Evolutionary conservation across 495 filamentous ascomycete species (phyloP), one percentile per base, ranked within the genome.

Genomic region (Hyaloscypha finlandica): DNA sequence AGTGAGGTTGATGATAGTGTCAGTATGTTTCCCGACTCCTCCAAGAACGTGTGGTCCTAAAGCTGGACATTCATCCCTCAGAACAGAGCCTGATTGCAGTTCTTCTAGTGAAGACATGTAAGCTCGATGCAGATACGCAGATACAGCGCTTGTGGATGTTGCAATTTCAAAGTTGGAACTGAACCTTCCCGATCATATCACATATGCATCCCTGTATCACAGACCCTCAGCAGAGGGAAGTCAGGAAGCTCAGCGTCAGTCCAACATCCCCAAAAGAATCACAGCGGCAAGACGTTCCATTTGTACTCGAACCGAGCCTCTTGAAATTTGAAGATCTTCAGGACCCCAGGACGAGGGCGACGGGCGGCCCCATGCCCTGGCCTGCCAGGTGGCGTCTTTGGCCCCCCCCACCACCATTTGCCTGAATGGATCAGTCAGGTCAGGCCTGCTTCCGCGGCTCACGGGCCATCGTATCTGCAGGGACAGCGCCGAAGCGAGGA

Each of bases 401-500:
- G 31, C 30, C 56, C 31, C 4, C 30, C 56, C 31, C 4, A 1
- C 55, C 25, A 25, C 25, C 25, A 25, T 25, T 25, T 25, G 25
- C 25, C 25, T 25, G 25, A 25, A 25, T 58, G 22, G 25, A 19
- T 29, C n/a, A 22, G 8, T 58, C 22, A 58, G 8, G 35, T 25
- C 35, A 12, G 8, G 35, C 8, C 3, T 37, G 35, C 42, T 48
- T 48, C 42, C 42, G 42, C 42, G 42, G 42, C 16, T 14, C 16
- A 20, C 32, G 29, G 53, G 56, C 32, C n/a, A 16, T 37, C 29
- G 42, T 33, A 2, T 42, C 60, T 31, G 61, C 67, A 69, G 54
- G 67, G 67, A 33, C 35, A 19, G 25, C 4, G 22, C 19, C 6
- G 53, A 61, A 67, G 65, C 65, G 51, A 48, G 32, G 56, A 51